Conservation (phyloP, 163 green algal species). For the Chlorella variabilis region DNA sequence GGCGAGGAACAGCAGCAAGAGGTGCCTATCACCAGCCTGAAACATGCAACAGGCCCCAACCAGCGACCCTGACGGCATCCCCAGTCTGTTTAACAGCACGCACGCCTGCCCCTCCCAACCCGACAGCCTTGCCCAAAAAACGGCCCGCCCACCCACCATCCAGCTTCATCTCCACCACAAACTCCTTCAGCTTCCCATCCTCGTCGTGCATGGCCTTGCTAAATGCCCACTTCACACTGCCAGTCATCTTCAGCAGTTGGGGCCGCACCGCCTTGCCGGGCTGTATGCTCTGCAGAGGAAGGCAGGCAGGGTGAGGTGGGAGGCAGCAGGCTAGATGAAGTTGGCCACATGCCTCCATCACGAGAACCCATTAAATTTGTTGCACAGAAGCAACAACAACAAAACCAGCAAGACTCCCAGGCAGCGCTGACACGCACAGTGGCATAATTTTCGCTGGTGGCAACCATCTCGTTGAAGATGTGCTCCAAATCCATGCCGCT, state of each 20-base stretch:
- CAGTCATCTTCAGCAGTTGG: neutral
- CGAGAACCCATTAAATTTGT: no score
- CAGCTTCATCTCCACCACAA: constrained; percentile 22
- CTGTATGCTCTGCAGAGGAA: neutral
- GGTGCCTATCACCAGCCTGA: no score
- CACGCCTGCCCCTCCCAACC: no score
- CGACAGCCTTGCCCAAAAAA: no score
- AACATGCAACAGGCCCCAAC: no score
- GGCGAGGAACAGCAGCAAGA: neutral
- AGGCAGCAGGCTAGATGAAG: neutral
- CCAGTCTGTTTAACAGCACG: no score
- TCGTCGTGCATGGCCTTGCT: neutral
- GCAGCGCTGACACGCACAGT: neutral
- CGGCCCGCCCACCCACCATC: constrained; percentile 8
- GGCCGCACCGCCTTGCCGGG: neutral
- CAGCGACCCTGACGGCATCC: no score
- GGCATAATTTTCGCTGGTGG: neutral
- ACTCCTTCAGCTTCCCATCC: neutral
- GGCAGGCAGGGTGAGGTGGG: no score
- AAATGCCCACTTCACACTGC: neutral
- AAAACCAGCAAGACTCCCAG: neutral
- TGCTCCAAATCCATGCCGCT: constrained; percentile 22
- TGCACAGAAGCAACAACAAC: no score
- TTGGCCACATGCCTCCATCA: neutral
- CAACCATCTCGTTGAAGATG: constrained; percentile 33